Base-by-base conservation (phyloP, 805 yeast genomes). In the Ogataea corticis region DNA sequence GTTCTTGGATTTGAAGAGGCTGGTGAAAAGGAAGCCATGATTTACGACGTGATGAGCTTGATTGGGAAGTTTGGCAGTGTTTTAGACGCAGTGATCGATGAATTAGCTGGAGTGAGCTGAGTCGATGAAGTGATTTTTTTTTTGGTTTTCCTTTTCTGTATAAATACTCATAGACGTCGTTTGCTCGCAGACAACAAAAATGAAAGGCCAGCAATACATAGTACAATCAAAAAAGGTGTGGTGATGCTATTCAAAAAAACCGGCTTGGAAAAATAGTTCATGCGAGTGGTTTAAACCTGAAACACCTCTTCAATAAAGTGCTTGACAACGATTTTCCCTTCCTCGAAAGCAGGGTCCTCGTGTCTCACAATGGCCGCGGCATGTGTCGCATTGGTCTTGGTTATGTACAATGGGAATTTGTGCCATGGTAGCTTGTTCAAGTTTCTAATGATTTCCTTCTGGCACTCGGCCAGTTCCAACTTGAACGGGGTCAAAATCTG, bases 301-400 rank as follows among this genome's bases (percentile, higher is more conserved):
- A 77, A 68, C 9, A 70, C 75, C 21, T 72, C 63, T 21, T 74
- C 67, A 9, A 83, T 65, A 74, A 85, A 84, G 62, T 87, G 96
- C 33, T 64, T 66, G 21, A 87, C 75, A 4, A 85, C 87, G 2
- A 70, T 59, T 55, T 80, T 76, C 0, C 96, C 96, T 62, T 88
- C 95, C 28, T 65, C 77, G 50, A 83, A 82, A 10, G 73, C 72
- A 10, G 73, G 71, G 25, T 75, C 77, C 18, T 68, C 67, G 50
- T 75, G 79, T 40, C 96, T 74, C 34, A 83, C 87, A 47, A 88
- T 85, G 2, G 88, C 83, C 1, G 94, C 95, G 1, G 95, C 88
- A 58, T 88, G 96, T 1, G 95, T 77, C 35, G 82, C 77, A 39
- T 73, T 73, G 5, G 92, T 82, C 25, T 76, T 68, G 31, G 83